Percentiles rank a stretch among this genome's conserved stretches.
These are phyloP conservation scores for Pseudogymnoascus sp. DNA, from an alignment of 2,329 filamentous ascomycete genomes.

Conservation along the genomic window DNA sequence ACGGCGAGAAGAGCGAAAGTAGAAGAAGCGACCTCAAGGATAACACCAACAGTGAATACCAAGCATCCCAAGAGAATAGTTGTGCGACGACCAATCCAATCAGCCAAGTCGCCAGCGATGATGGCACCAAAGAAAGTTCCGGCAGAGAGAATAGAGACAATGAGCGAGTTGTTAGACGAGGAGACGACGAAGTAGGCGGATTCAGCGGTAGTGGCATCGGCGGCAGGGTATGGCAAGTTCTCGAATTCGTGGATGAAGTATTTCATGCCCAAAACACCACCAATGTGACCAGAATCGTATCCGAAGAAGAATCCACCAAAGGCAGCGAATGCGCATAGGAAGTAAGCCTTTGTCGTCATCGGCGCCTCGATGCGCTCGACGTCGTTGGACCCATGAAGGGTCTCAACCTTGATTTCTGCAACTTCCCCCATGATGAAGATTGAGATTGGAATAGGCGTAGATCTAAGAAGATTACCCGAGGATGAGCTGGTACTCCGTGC, in stretches of 20 bases:
- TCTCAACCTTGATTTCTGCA: not conserved
- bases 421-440: not conserved
- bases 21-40: slow-evolving; percentile 55
- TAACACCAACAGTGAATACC: slow-evolving; percentile 63
- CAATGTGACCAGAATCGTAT: slow-evolving; percentile 72
- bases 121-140: slow-evolving; percentile 45
- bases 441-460: not conserved
- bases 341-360: slow-evolving; percentile 61
- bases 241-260: slow-evolving; percentile 58
- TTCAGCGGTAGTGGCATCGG: slow-evolving; percentile 39
- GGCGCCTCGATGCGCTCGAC: slow-evolving; percentile 63
- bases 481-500: not conserved
- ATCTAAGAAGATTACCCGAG: not conserved
- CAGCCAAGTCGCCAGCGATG: slow-evolving; percentile 69
- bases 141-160: slow-evolving; percentile 66
- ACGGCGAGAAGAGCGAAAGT: slow-evolving; percentile 57
- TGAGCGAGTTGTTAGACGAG: slow-evolving; percentile 46
- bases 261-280: slow-evolving; percentile 60
- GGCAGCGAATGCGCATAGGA: slow-evolving; percentile 63
- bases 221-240: slow-evolving; percentile 38
- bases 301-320: slow-evolving; percentile 55
- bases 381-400: slow-evolving; percentile 40
- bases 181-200: slow-evolving; percentile 28
- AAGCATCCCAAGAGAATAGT: slow-evolving; percentile 63
- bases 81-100: slow-evolving; percentile 65